Base-by-base conservation (phyloP, 768 basidiomycete species). In the Hypholoma sublateritium region DNA sequence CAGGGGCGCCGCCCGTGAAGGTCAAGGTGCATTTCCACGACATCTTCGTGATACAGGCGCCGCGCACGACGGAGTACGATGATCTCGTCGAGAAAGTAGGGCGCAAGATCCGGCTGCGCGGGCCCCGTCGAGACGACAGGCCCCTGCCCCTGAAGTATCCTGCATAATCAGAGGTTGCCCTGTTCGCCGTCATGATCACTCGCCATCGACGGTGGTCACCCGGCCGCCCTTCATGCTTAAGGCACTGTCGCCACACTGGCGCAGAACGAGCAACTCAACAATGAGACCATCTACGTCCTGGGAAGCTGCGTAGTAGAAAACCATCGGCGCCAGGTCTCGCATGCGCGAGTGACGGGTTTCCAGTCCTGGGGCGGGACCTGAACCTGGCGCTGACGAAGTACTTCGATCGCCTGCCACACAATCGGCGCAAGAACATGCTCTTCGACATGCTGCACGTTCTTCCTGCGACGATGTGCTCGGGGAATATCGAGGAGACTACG, bases 11-110 rank as follows among this genome's bases (percentile, higher is more conserved):
- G 4, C 82, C 87, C 11, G 87, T 98, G 42, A 93, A 95, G 69
- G 87, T 98, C 68, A 96, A 96, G 74, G 93, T 98, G 52, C 91
- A 92, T 70, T 98, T 90, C 76, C 87, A 93, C 65, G 91, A 97
- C 69, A 90, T 97, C 45, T 98, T 98, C 68, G 89, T 96, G 60
- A 91, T 98, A 56, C 90, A 93, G 72, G 93, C 96, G 22, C 82
- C 91, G 42, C 82, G 88, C 59, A 73, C 78, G 59, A 92, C 91
- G 34, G 86, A 90, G 69, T 95, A 88, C 71, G 78, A 76, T 51
- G 91, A 94, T 43, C 79, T 98, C 51, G 89, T 95, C 51, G 90
- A 94, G 70, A 89, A 88, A 69, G 93, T 98, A 1, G 88, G 90
- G 34, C 86, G 87, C 75, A 98, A 98, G 83, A 95, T 98, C 63